phyloP scores from a whole-genome alignment of 2,329 filamentous ascomycete species.

The Taxawa tesnikishii region DNA sequence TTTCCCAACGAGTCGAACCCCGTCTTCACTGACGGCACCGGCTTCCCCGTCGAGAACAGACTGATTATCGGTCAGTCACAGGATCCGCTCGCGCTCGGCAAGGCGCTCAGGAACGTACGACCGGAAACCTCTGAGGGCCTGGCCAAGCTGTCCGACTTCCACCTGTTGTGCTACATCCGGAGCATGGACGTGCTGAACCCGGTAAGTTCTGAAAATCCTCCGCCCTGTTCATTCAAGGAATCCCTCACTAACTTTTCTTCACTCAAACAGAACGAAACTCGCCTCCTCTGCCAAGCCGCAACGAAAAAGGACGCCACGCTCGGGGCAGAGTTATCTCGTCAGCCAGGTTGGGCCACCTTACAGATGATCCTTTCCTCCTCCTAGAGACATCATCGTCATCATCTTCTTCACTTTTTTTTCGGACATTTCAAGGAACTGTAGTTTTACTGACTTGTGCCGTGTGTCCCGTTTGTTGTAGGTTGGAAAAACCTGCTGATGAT shows the following conservation, averaged over 20 bases:
- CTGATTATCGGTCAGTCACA: slow-evolving; percentile 77
- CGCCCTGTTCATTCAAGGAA: background rate
- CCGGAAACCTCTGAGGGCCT: slow-evolving; percentile 52
- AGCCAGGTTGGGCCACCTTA: slow-evolving; percentile 87
- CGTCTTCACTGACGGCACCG: slow-evolving; percentile 52
- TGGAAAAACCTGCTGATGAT: slow-evolving; percentile 59
- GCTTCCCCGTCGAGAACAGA: slow-evolving; percentile 86
- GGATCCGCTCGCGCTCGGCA: slow-evolving; percentile 58
- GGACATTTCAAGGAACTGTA: slow-evolving; percentile 8
- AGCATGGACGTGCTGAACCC: slow-evolving; percentile 71
- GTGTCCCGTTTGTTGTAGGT: slow-evolving; percentile 13
- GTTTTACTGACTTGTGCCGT: slow-evolving; percentile 10
- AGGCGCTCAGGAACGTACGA: slow-evolving; percentile 46
- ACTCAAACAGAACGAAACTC: slow-evolving; percentile 65
- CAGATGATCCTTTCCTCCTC: slow-evolving; percentile 18
- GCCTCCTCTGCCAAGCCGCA: slow-evolving; percentile 73
- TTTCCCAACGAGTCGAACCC: slow-evolving; percentile 76
- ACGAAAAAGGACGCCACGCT: slow-evolving; percentile 69
- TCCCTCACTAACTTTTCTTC: background rate
- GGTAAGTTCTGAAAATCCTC: slow-evolving; percentile 49
- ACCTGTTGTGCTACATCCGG: slow-evolving; percentile 79
- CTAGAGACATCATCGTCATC: no score
- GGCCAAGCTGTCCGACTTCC: slow-evolving; percentile 77
- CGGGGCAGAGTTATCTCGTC: slow-evolving; percentile 71
- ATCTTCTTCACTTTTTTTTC: slow-evolving; percentile 12